These are phyloP conservation scores for Chenopodium berlandieri DNA, from an alignment of 148 eudicot genomes.

Conservation along the genomic window DNA sequence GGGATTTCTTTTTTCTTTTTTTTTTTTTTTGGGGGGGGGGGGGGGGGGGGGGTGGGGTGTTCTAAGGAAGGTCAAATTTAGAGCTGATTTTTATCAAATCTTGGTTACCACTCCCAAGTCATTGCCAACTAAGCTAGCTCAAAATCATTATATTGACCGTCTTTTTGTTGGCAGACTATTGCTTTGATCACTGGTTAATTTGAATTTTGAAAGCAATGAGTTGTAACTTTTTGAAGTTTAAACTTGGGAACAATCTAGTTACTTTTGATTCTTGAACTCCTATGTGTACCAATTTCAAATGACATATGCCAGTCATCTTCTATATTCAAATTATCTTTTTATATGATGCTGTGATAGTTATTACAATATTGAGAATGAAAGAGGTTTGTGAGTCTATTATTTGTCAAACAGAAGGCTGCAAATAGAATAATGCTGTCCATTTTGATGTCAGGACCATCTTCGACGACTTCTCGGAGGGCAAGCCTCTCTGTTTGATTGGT, in stretches of 20 bases:
- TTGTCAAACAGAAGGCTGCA: background rate
- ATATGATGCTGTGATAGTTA: background rate
- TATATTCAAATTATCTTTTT: background rate
- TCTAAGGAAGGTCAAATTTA: background rate
- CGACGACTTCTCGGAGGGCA: conserved; percentile 98
- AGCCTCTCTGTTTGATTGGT: conserved; percentile 96
- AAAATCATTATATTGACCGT: background rate
- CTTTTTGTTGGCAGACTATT: background rate
- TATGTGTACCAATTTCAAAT: background rate
- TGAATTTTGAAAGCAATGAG: background rate
- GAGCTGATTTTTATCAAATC: background rate
- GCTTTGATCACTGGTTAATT: background rate
- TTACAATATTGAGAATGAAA: background rate
- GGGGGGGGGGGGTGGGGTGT: background rate
- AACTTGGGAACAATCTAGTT: background rate
- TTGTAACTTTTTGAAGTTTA: background rate
- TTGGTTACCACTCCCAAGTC: background rate
- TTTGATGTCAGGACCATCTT: conserved; percentile 72
- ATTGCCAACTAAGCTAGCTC: background rate
- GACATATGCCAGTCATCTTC: conserved; percentile 1
- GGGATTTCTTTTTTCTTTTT: background rate
- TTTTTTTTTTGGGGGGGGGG: background rate
- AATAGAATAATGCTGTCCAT: conserved; percentile 5
- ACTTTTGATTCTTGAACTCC: background rate
- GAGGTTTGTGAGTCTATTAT: background rate